Percentiles rank a stretch among this genome's conserved stretches.
Conservation (phyloP, 1,284 basidiomycete genomes). For the Taiwanofungus camphoratus region DNA sequence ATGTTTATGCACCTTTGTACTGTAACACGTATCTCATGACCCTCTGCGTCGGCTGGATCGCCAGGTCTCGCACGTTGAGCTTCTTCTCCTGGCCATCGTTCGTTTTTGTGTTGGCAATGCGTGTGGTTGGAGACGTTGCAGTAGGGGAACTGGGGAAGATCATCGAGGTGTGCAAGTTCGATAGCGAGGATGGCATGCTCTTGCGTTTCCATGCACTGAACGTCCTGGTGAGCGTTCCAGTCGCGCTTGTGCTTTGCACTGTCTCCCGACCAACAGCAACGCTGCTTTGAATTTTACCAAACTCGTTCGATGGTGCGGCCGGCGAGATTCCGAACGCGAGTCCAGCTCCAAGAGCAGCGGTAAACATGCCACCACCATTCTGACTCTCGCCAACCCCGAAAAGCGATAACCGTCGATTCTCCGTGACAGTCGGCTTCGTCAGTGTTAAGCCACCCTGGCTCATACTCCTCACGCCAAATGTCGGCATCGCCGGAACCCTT, state of each 20-base stretch:
- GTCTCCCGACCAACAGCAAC: constrained; percentile 5
- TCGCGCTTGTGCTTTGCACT: constrained; percentile 4
- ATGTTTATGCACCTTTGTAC: constrained; percentile 55
- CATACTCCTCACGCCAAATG: constrained; percentile 12
- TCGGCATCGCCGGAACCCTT: constrained; percentile 9
- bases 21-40: constrained; percentile 65
- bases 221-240: constrained; percentile 17
- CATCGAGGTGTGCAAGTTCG: constrained; percentile 14
- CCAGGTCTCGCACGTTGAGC: constrained; percentile 50
- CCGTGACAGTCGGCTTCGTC: constrained; percentile 7
- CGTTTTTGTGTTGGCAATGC: constrained; percentile 11
- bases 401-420: constrained; percentile 13
- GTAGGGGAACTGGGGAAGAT: constrained; percentile 9
- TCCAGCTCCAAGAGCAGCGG: constrained; percentile 27
- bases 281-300: constrained; percentile 3
- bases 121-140: constrained; percentile 1
- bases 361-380: constrained; percentile 23
- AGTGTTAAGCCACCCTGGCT: constrained; percentile 20
- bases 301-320: constrained; percentile 4
- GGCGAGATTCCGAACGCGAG: constrained; percentile 25
- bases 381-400: constrained; percentile 13
- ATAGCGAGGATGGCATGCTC: constrained; percentile 22
- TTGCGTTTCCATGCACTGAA: constrained; percentile 22
- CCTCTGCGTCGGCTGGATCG: constrained; percentile 64
- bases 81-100: constrained; percentile 21